Percentiles rank a stretch among this genome's conserved stretches.
Evolutionary conservation across 805 yeast species (phyloP).

Genomic region (Scheffersomyces ergatensis): DNA sequence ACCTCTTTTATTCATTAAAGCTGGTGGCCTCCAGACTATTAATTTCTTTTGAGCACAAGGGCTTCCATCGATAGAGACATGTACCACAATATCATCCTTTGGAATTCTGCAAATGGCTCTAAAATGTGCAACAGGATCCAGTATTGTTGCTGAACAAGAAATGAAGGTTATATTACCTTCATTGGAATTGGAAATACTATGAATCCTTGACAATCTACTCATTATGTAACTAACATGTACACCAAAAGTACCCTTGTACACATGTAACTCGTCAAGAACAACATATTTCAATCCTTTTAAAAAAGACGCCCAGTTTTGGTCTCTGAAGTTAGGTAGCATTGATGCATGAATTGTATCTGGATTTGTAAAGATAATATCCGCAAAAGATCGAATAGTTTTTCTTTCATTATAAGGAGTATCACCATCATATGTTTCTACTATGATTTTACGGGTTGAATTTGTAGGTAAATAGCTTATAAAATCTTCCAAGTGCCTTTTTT

Average conservation of each 20-base stretch:
- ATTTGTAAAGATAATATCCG: constrained; percentile 85
- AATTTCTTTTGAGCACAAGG: constrained; percentile 77
- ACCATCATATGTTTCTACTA: constrained; percentile 87
- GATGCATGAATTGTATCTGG: constrained; percentile 93
- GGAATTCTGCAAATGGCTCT: constrained; percentile 67
- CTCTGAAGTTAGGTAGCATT: constrained; percentile 68
- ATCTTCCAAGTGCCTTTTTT: constrained; percentile 71
- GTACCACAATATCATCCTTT: constrained; percentile 40
- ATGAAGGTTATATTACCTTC: constrained; percentile 64
- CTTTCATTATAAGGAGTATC: constrained; percentile 72
- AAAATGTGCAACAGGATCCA: constrained; percentile 73
- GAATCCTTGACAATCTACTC: constrained; percentile 70
- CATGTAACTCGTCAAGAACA: constrained; percentile 83
- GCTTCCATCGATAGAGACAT: constrained; percentile 80
- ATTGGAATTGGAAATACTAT: background rate
- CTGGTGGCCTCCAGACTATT: constrained; percentile 84
- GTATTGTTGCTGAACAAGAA: constrained; percentile 92
- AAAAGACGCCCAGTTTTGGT: constrained; percentile 66
- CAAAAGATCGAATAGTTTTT: constrained; percentile 50
- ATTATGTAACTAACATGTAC: constrained; percentile 85
- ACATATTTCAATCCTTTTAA: constrained; percentile 64
- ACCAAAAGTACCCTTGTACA: constrained; percentile 88
- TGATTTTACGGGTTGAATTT: constrained; percentile 35
- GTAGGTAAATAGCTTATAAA: constrained; percentile 49
- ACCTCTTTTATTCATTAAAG: constrained; percentile 55